A percentile compares a stretch with the other conserved stretches of the same genome.
Evolutionary conservation across 2,329 filamentous ascomycete species (phyloP).

Genomic region (Neonectria hederae): DNA sequence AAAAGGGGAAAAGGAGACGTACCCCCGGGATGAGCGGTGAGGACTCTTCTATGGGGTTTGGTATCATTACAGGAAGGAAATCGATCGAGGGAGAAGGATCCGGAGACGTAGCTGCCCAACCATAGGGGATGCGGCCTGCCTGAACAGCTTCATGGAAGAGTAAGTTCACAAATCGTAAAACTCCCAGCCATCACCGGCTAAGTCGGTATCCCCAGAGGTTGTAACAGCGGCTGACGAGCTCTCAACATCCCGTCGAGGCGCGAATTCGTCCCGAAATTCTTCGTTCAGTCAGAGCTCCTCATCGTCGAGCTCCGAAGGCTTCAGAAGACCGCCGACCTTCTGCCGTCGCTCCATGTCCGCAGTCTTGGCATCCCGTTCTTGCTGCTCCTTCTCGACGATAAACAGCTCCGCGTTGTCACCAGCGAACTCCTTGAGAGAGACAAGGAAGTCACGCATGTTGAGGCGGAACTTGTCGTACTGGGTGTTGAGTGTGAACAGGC

Average conservation of each 20-base stretch:
- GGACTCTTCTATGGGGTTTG: conserved; percentile 44
- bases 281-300: conserved; percentile 87
- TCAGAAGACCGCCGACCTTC: conserved; percentile 94
- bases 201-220: conserved; percentile 39
- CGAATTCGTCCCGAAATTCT: conserved; percentile 72
- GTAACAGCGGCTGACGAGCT: conserved; percentile 34
- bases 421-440: conserved; percentile 95
- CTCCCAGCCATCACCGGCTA: conserved; percentile 67
- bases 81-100: conserved; percentile 28
- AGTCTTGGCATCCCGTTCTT: conserved; percentile 83
- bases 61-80: conserved; percentile 47
- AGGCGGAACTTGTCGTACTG: conserved; percentile 95
- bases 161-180: conserved; percentile 66
- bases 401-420: conserved; percentile 96
- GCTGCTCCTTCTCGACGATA: conserved; percentile 93
- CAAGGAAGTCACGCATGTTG: conserved; percentile 94
- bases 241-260: conserved; percentile 48
- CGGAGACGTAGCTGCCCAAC: conserved; percentile 11
- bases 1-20: conserved; percentile 26
- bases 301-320: conserved; percentile 95
- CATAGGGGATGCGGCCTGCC: neutral
- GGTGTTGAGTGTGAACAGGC: conserved; percentile 86
- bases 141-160: conserved; percentile 6
- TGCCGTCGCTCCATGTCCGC: conserved; percentile 91
- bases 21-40: conserved; percentile 27